These are phyloP conservation scores for Colletotrichum horii DNA, from an alignment of 2,329 filamentous ascomycete species.

Conservation along the genomic window DNA sequence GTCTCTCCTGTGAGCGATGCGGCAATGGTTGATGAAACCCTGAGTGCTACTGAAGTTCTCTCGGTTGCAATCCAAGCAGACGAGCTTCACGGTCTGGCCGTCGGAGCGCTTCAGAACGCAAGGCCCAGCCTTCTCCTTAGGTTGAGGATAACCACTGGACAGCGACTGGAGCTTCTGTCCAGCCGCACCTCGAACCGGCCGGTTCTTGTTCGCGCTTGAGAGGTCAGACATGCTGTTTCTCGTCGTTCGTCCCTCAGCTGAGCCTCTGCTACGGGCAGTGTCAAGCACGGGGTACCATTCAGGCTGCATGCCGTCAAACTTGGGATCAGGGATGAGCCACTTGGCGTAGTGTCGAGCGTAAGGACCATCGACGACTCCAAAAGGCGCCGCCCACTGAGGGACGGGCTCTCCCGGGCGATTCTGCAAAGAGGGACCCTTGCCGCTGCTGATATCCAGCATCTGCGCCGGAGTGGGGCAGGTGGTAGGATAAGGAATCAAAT, in stretches of 20 bases:
- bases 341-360: conserved; percentile 94
- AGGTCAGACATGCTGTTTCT: conserved; percentile 73
- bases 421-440: conserved; percentile 74
- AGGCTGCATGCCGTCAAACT: conserved; percentile 75
- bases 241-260: conserved; percentile 76
- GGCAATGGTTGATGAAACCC: conserved; percentile 99
- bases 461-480: conserved; percentile 69
- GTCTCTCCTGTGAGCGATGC: conserved; percentile 90
- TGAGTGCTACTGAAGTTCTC: conserved; percentile 96
- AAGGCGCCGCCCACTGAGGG: conserved; percentile 82
- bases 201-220: conserved; percentile 50
- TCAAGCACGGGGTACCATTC: conserved; percentile 49
- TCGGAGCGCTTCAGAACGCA: conserved; percentile 87
- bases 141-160: conserved; percentile 71
- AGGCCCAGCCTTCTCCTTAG: conserved; percentile 83
- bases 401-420: conserved; percentile 65
- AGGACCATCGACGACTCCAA: conserved; percentile 89
- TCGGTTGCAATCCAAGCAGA: conserved; percentile 86
- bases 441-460: conserved; percentile 74
- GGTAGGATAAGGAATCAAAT: conserved; percentile 88
- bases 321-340: conserved; percentile 90
- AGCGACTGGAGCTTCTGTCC: conserved; percentile 72
- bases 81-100: conserved; percentile 84
- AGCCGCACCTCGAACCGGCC: conserved; percentile 52
- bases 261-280: conserved; percentile 46